These are phyloP conservation scores for Hypoxylon sp. DNA, from an alignment of 2,329 filamentous ascomycete species.

Conservation along the genomic window DNA sequence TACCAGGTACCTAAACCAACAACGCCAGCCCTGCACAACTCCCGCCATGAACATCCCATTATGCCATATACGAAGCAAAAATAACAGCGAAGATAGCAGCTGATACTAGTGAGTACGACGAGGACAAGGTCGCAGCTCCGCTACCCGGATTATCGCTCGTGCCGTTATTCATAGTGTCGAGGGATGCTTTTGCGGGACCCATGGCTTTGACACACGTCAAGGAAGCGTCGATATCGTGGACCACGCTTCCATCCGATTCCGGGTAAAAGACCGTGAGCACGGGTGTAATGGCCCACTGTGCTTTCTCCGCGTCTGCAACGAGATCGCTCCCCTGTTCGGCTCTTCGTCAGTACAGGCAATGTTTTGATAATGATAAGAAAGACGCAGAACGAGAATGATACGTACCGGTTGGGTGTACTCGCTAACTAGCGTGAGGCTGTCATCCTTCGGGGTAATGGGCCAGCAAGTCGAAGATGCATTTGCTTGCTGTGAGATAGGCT, in stretches of 20 bases:
- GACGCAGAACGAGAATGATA: background rate
- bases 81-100: background rate
- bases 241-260: constrained; percentile 22
- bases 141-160: constrained; percentile 16
- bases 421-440: constrained; percentile 41
- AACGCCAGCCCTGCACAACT: constrained; percentile 11
- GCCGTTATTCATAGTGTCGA: constrained; percentile 35
- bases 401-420: constrained; percentile 35
- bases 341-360: constrained; percentile 6
- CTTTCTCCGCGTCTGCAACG: constrained; percentile 12
- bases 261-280: constrained; percentile 48
- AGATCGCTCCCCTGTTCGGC: constrained; percentile 25
- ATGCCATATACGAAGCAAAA: constrained; percentile 16
- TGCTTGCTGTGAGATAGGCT: constrained; percentile 34
- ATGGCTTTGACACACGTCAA: constrained; percentile 47
- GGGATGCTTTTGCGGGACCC: constrained; percentile 43
- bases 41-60: background rate
- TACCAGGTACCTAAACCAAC: background rate
- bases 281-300: constrained; percentile 46
- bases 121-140: constrained; percentile 22
- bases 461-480: constrained; percentile 47
- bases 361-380: background rate
- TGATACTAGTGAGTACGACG: constrained; percentile 11
- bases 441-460: constrained; percentile 46
- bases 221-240: constrained; percentile 40